These are phyloP conservation scores for Benincasa hispida DNA, from an alignment of 306 rosid species.

Conservation along the genomic window DNA sequence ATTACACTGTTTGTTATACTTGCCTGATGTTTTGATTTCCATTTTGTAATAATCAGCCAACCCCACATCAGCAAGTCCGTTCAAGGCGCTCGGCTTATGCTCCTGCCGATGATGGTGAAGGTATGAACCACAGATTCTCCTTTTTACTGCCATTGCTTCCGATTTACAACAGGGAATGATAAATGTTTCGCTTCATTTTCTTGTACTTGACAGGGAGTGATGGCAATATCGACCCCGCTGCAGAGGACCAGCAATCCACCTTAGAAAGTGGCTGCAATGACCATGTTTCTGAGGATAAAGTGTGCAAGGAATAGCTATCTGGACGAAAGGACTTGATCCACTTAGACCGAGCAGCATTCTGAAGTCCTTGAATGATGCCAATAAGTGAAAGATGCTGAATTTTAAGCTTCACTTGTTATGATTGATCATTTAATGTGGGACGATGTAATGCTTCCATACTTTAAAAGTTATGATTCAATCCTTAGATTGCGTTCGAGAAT, in stretches of 20 bases:
- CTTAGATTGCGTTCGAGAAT: background rate
- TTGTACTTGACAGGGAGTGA: slow-evolving; percentile 19
- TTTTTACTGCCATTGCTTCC: background rate
- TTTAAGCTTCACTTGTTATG: slow-evolving; percentile 10
- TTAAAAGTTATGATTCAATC: slow-evolving; percentile 7
- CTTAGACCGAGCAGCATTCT: background rate
- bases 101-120: slow-evolving; percentile 53
- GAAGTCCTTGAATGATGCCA: background rate
- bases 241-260: slow-evolving; percentile 26
- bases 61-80: slow-evolving; percentile 75
- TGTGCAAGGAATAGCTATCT: slow-evolving; percentile 14
- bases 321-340: background rate
- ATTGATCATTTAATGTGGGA: background rate
- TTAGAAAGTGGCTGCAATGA: slow-evolving; percentile 17
- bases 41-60: slow-evolving; percentile 51
- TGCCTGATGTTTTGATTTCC: background rate
- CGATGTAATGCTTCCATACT: background rate
- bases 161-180: background rate
- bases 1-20: background rate
- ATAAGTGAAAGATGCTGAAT: slow-evolving; percentile 7
- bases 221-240: background rate
- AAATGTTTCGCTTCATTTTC: background rate
- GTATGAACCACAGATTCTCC: slow-evolving; percentile 22
- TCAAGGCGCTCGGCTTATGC: slow-evolving; percentile 84
- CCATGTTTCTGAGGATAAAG: slow-evolving; percentile 24